phyloP scores from a whole-genome alignment of 441 rosid species.

The Erodium moschatum region DNA sequence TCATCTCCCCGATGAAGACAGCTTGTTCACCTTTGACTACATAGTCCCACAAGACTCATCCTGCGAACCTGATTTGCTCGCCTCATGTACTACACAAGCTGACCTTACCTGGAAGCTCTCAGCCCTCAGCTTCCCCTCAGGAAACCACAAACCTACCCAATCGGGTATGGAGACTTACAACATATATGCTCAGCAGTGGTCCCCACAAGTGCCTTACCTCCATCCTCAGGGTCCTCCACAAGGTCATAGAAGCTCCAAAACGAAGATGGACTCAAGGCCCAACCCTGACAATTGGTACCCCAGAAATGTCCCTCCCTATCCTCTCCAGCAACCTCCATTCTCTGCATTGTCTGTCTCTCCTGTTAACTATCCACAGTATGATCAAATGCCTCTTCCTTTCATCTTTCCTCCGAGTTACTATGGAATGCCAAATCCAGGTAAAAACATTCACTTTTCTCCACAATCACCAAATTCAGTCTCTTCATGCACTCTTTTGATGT shows the following conservation, averaged over 20 bases:
- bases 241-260: conserved; percentile 9
- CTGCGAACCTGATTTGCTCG: too few species aligned
- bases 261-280: conserved; percentile 9
- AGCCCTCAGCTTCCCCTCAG: background rate
- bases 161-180: conserved; percentile 15
- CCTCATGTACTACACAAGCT: conserved; percentile 8
- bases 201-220: conserved; percentile 12
- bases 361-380: conserved; percentile 11
- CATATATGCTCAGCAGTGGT: conserved; percentile 5
- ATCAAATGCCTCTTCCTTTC: conserved; percentile 14
- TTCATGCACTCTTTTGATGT: background rate
- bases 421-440: conserved; percentile 17
- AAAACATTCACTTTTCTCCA: background rate
- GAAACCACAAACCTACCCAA: conserved; percentile 14
- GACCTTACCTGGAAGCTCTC: conserved; percentile 9
- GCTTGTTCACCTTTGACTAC: conserved; percentile 32
- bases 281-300: conserved; percentile 10
- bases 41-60: conserved; percentile 18
- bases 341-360: conserved; percentile 17
- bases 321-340: conserved; percentile 13
- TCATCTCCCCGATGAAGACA: conserved; percentile 38
- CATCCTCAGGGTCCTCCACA: conserved; percentile 11
- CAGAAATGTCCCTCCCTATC: conserved; percentile 10
- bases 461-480: background rate
- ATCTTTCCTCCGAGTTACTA: conserved; percentile 4